Base-by-base conservation (phyloP, 169 alveolate species). In the Plasmodium fragile region DNA sequence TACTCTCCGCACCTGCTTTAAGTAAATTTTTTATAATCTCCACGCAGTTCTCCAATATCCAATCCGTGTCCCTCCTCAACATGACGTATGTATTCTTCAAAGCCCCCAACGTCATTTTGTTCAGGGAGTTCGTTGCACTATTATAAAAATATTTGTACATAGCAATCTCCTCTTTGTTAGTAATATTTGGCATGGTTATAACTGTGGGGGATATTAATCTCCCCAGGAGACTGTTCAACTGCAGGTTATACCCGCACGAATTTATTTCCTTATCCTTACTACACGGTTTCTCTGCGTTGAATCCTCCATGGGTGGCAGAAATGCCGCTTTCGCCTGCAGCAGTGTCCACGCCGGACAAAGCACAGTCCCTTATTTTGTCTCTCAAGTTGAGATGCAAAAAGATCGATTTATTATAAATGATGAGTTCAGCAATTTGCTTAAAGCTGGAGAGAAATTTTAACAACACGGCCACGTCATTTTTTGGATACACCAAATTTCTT, bases 151-250 rank as follows among this genome's bases (percentile, higher is more conserved):
- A 87, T 75, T 92, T 95, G 52, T 78, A 85, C 85, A 92, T 92
- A 16, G 95, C 92, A 71, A 92, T 92, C 34, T 90, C 94, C 39
- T 92, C 95, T 39, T 84, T 95, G 28, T 95, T 95, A 16, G 79
- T 84, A 30, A 95, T 89, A 92, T 95, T 95, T 69, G 96, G 96
- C 87, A 92, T 85, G 32, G 93, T 95, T 13, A 95, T 70, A 52
- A 87, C 70, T 36, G 96, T 85, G 32, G 94, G 94, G 55, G 96
- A 84, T 53, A 92, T 53, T 34, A 95, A 81, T n/a, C 96, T 72
- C n/a, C 96, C 96, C 16, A 95, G 82, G 3, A 95, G 90, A 22
- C 95, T 90, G 52, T 72, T 72, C 30, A 90, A 82, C 36, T 92
- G 95, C 25, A 91, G 80, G 75, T 82, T 90, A 45, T 92, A 92